Evolutionary conservation across 768 basidiomycete genomes (phyloP).

Genomic region (Botryobasidium botryosum): DNA sequence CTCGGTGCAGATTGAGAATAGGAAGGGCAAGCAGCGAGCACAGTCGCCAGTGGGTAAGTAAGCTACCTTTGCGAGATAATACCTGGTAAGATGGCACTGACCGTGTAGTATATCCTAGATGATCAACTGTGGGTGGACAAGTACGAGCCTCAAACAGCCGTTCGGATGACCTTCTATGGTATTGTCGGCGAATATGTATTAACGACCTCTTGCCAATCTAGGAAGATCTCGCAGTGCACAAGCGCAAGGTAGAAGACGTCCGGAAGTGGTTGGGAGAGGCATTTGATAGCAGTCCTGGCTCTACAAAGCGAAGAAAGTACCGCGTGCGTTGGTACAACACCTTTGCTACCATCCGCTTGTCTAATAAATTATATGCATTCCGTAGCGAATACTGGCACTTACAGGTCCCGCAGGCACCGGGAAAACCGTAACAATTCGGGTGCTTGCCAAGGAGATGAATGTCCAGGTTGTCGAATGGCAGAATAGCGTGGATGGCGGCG

Average conservation of each 20-base stretch:
- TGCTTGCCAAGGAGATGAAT: slow-evolving; percentile 55
- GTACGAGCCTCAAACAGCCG: slow-evolving; percentile 23
- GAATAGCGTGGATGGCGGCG: slow-evolving; percentile 33
- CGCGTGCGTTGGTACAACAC: slow-evolving; percentile 31
- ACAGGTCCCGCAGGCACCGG: slow-evolving; percentile 82
- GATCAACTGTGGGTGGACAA: slow-evolving; percentile 40
- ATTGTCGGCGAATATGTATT: neutral
- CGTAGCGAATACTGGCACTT: slow-evolving; percentile 63
- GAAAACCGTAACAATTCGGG: slow-evolving; percentile 72
- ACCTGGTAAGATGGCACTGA: neutral
- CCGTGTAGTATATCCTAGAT: slow-evolving; percentile 15
- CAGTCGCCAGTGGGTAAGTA: neutral
- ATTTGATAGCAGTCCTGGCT: slow-evolving; percentile 40
- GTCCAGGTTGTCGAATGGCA: slow-evolving; percentile 80
- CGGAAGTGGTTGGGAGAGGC: slow-evolving; percentile 60
- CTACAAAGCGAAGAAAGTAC: slow-evolving; percentile 50
- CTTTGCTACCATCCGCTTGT: neutral
- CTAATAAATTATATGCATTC: neutral
- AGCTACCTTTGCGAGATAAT: neutral
- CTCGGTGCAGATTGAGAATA: neutral
- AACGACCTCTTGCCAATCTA: slow-evolving; percentile 16
- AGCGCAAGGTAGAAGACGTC: slow-evolving; percentile 62
- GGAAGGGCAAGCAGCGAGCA: neutral
- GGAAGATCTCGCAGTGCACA: slow-evolving; percentile 66
- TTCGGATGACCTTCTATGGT: neutral